Base-by-base conservation (phyloP, 768 basidiomycete genomes). In the Amanita rubescens region DNA sequence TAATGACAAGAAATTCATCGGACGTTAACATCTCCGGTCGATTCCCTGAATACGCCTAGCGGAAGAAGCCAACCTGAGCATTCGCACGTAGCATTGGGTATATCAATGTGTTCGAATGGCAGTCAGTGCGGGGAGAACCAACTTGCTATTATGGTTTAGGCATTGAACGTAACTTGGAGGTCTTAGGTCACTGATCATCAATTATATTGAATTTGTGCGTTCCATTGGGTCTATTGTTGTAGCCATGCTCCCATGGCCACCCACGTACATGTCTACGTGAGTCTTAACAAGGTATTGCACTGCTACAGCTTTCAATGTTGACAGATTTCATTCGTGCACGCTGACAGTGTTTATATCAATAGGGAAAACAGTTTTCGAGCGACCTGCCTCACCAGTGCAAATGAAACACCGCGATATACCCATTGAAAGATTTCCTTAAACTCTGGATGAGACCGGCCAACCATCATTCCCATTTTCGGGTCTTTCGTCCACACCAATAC, bases 361-460 rank as follows among this genome's bases (percentile, higher is more conserved):
- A 10, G 12, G 7, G 22, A 38, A 48, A 27, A 3, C 2, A 48
- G 2, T 19, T 25, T 25, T 25, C n/a, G 48, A n/a, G 24, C 52
- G 32, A 17, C 25, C 37, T 24, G 5, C 68, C 75, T 50, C 49
- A 77, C 79, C 61, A 81, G 51, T n/a, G 78, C 78, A 62, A 75
- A 81, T 3, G 65, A 65, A 17, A 75, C 76, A 3, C 79, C 78
- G 22, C 75, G 66, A 54, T 76, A 75, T 32, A 78, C 68, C 56
- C 63, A 67, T 1, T 68, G 69, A 46, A 73, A 76, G 6, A 80
- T 58, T n/a, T 78, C 77, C 54, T 76, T 80, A 59, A 74, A 79
- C 25, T 80, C 78, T 0, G 75, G 68, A 58, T 81, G 77, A 5
- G 70, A 61, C 14, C 46, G 53, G 60, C 78, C 78, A 47, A 70